Evolutionary conservation across 345 rosid genomes (phyloP).

Genomic region (Heritiera littoralis): DNA sequence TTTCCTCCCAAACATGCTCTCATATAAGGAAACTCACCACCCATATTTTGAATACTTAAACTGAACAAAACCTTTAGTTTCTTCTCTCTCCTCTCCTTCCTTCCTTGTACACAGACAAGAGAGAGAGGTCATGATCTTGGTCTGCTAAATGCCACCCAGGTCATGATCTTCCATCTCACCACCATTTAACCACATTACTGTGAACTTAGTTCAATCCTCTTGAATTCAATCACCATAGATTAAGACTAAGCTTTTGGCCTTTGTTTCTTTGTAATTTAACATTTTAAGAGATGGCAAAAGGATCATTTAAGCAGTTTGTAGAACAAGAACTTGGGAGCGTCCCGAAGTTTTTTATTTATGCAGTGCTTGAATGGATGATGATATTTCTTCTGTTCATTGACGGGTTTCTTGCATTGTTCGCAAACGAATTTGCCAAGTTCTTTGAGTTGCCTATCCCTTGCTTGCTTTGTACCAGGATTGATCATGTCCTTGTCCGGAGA

Average conservation of each 20-base stretch:
- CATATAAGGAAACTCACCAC: constrained; percentile 26
- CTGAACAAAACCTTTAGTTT: constrained; percentile 19
- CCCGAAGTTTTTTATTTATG: constrained; percentile 63
- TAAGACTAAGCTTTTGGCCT: not conserved
- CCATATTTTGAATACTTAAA: constrained; percentile 6
- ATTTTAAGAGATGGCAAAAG: constrained; percentile 46
- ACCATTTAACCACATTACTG: not conserved
- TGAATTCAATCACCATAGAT: not conserved
- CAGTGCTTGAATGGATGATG: constrained; percentile 74
- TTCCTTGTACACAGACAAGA: not conserved
- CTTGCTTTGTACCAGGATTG: constrained; percentile 82
- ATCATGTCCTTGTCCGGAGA: constrained; percentile 55
- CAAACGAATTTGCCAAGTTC: constrained; percentile 71
- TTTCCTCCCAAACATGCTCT: not conserved
- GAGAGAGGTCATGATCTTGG: constrained; percentile 36
- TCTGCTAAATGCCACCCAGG: constrained; percentile 32
- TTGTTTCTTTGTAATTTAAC: constrained; percentile 7
- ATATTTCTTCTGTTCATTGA: constrained; percentile 69
- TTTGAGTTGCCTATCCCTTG: constrained; percentile 80
- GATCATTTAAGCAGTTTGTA: constrained; percentile 61
- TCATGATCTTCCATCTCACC: constrained; percentile 54
- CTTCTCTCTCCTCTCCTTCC: not conserved
- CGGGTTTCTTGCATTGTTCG: constrained; percentile 60
- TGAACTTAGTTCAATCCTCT: not conserved
- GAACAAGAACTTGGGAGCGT: constrained; percentile 73